A percentile compares a stretch with the other conserved stretches of the same genome.
Conservation (phyloP, 1,284 basidiomycete genomes). For the Naganishia albida region DNA sequence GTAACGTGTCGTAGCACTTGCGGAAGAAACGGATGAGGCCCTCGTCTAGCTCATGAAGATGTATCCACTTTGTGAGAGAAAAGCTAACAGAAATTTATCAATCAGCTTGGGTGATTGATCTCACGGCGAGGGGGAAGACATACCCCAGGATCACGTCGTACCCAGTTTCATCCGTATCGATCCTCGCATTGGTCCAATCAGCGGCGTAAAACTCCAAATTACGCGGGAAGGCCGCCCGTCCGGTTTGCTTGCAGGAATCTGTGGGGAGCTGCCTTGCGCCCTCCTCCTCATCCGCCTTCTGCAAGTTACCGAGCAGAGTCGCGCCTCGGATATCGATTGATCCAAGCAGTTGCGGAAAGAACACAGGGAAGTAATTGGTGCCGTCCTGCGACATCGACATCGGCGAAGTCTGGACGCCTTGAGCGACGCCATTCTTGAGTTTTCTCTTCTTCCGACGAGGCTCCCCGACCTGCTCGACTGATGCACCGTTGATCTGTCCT, state of each 20-base stretch:
- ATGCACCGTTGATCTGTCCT: no score
- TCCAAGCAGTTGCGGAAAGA: conserved; percentile 26
- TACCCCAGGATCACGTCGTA: conserved; percentile 39
- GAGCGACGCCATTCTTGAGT: conserved; percentile 2
- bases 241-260: neutral
- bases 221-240: conserved; percentile 28
- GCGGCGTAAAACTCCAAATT: conserved; percentile 36
- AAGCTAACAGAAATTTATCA: conserved; percentile 23
- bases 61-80: conserved; percentile 39
- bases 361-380: conserved; percentile 32
- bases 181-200: conserved; percentile 33
- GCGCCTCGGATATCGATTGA: conserved; percentile 19
- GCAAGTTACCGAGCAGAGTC: neutral
- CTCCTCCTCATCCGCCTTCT: neutral
- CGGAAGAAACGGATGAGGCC: conserved; percentile 37
- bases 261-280: neutral
- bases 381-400: neutral
- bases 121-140: conserved; percentile 7
- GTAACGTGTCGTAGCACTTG: conserved; percentile 31
- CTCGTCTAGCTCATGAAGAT: conserved; percentile 36
- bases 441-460: conserved; percentile 19
- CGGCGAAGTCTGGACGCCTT: neutral
- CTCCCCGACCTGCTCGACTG: neutral
- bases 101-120: neutral
- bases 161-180: conserved; percentile 29